Percentiles rank a stretch among this genome's conserved stretches.
These are phyloP conservation scores for Metrosideros polymorpha DNA, from an alignment of 441 rosid species.

Conservation along the genomic window DNA sequence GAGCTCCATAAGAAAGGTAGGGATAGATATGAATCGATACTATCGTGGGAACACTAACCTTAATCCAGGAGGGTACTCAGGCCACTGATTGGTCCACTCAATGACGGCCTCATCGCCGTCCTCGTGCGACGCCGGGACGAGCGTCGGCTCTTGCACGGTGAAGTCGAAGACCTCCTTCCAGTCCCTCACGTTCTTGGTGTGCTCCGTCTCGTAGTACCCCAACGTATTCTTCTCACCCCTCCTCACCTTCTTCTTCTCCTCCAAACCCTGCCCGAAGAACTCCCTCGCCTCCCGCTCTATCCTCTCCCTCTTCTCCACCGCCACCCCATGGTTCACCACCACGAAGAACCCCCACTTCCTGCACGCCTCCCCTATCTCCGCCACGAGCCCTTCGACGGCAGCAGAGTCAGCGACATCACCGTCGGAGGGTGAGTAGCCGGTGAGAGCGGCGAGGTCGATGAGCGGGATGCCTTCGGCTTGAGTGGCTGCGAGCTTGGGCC, in stretches of 20 bases:
- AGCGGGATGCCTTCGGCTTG: slow-evolving; percentile 33
- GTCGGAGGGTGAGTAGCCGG: neutral
- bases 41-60: slow-evolving; percentile 8
- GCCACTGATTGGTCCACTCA: slow-evolving; percentile 46
- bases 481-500: slow-evolving; percentile 18
- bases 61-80: slow-evolving; percentile 27
- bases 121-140: slow-evolving; percentile 32
- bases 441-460: slow-evolving; percentile 24
- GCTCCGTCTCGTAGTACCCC: slow-evolving; percentile 65
- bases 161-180: slow-evolving; percentile 83
- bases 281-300: slow-evolving; percentile 20
- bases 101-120: slow-evolving; percentile 31
- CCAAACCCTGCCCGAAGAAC: slow-evolving; percentile 34
- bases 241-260: slow-evolving; percentile 56
- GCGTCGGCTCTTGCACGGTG: slow-evolving; percentile 22
- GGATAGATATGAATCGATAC: neutral
- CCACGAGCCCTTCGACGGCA: slow-evolving; percentile 18
- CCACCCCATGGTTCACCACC: slow-evolving; percentile 68
- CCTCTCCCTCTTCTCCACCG: slow-evolving; percentile 20
- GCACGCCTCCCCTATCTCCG: slow-evolving; percentile 49
- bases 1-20: neutral
- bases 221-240: slow-evolving; percentile 45
- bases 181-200: slow-evolving; percentile 71
- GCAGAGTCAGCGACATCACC: neutral
- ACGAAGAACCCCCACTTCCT: slow-evolving; percentile 64